Conservation (phyloP, 805 yeast genomes). For the Zygosaccharomyces gambellarensis region DNA sequence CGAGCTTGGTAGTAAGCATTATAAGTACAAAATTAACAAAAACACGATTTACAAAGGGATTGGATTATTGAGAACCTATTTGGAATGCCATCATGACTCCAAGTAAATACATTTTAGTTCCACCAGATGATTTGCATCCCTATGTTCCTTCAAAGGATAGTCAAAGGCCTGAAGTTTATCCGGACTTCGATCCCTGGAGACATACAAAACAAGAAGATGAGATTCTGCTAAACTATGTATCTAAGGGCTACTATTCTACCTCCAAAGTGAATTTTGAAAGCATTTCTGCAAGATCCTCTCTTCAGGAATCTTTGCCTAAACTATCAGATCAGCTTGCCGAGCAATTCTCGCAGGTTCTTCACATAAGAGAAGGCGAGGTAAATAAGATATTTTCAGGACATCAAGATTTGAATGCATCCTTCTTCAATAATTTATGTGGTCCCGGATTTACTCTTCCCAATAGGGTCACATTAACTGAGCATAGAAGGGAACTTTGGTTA, state of each 20-base stretch:
- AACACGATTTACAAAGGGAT: background rate
- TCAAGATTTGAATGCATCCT: slow-evolving; percentile 4
- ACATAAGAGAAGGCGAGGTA: slow-evolving; percentile 31
- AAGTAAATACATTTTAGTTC: slow-evolving; percentile 28
- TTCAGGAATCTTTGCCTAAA: slow-evolving; percentile 32
- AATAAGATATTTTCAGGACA: slow-evolving; percentile 25
- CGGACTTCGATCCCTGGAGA: slow-evolving; percentile 36
- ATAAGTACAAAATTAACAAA: background rate
- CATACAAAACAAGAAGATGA: slow-evolving; percentile 32
- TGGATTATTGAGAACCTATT: background rate
- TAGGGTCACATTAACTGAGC: slow-evolving; percentile 84
- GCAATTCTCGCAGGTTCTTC: slow-evolving; percentile 28
- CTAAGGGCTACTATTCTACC: slow-evolving; percentile 33
- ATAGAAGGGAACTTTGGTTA: slow-evolving; percentile 81
- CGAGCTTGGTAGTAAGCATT: slow-evolving; percentile 2
- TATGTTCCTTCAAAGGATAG: slow-evolving; percentile 15
- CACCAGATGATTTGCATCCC: slow-evolving; percentile 35
- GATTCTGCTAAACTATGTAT: slow-evolving; percentile 29
- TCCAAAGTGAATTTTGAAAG: slow-evolving; percentile 35
- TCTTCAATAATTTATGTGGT: slow-evolving; percentile 26
- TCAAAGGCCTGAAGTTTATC: slow-evolving; percentile 20
- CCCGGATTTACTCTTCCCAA: slow-evolving; percentile 32
- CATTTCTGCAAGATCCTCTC: slow-evolving; percentile 35
- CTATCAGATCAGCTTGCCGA: slow-evolving; percentile 28
- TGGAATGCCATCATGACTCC: slow-evolving; percentile 16